Evolutionary conservation across 2,329 filamentous ascomycete species (phyloP).

Genomic region (Nakataea oryzae): DNA sequence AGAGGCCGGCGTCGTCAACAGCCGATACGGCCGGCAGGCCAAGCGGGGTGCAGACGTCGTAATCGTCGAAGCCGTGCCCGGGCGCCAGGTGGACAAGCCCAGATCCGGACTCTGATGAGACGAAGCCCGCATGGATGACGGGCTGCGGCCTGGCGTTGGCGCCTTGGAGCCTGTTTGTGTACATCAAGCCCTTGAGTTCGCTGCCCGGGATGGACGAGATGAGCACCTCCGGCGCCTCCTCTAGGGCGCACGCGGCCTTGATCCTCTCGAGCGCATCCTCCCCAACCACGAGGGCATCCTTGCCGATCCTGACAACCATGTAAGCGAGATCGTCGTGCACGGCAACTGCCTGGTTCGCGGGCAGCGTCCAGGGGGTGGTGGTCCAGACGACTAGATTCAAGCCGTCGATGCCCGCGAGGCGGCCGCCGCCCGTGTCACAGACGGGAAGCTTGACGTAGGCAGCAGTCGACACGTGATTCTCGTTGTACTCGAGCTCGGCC

Average conservation of each 20-base stretch:
- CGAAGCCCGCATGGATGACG: constrained; percentile 78
- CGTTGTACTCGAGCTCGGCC: constrained; percentile 75
- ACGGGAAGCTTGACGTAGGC: constrained; percentile 78
- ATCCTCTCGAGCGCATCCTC: constrained; percentile 56
- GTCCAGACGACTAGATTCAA: constrained; percentile 93
- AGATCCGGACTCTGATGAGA: constrained; percentile 81
- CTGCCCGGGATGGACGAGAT: constrained; percentile 50
- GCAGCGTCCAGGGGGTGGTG: constrained; percentile 94
- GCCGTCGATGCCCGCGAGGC: constrained; percentile 30
- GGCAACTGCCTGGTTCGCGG: constrained; percentile 84
- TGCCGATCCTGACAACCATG: constrained; percentile 47
- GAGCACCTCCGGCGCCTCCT: constrained; percentile 34
- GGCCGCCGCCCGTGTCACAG: constrained; percentile 21
- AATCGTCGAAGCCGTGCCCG: constrained; percentile 95
- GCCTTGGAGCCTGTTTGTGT: constrained; percentile 61
- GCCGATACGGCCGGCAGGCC: constrained; percentile 71
- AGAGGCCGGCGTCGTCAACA: constrained; percentile 70
- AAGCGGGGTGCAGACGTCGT: constrained; percentile 63
- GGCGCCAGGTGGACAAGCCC: constrained; percentile 92
- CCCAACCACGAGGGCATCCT: constrained; percentile 60
- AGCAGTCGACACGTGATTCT: constrained; percentile 59
- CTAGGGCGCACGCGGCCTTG: constrained; percentile 23
- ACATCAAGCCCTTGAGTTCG: constrained; percentile 54
- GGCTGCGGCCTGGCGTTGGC: constrained; percentile 46
- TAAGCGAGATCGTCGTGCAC: constrained; percentile 69